A percentile compares a stretch with the other conserved stretches of the same genome.
These are phyloP conservation scores for Fusarium musae DNA, from an alignment of 2,329 filamentous ascomycete species.

Conservation along the genomic window DNA sequence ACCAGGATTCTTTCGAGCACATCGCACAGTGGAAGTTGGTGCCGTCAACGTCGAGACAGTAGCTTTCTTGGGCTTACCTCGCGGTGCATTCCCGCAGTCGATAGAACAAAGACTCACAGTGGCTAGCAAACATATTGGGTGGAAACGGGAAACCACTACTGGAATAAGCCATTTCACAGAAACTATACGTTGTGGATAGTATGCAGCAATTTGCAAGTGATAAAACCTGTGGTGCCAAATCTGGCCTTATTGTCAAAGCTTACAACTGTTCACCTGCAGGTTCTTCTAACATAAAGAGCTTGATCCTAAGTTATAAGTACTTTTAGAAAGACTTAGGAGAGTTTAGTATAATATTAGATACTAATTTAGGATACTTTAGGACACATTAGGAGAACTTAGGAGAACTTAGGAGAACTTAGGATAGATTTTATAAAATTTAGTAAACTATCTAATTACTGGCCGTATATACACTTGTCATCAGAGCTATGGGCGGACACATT, in stretches of 20 bases:
- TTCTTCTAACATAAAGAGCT: not conserved
- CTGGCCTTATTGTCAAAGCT: not conserved
- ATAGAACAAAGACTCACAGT: not conserved
- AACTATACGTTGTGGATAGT: not conserved
- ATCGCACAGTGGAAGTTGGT: not conserved
- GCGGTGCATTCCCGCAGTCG: not conserved
- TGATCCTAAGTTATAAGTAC: not conserved
- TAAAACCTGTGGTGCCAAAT: not conserved
- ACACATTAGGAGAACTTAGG: not conserved
- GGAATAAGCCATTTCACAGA: no score
- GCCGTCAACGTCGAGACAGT: not conserved
- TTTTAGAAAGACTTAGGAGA: not conserved
- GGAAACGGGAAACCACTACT: not conserved
- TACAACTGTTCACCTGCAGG: not conserved
- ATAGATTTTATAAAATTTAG: not conserved
- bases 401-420: not conserved
- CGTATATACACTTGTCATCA: not conserved
- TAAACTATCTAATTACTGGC: not conserved
- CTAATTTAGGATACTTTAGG: not conserved
- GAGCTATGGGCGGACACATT: not conserved
- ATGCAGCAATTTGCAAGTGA: not conserved
- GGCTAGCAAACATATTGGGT: not conserved
- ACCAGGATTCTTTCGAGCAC: not conserved
- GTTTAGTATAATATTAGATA: not conserved
- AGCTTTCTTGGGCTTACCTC: not conserved